phyloP scores from a whole-genome alignment of 2,329 filamentous ascomycete species.

The Cordyceps farinosa region DNA sequence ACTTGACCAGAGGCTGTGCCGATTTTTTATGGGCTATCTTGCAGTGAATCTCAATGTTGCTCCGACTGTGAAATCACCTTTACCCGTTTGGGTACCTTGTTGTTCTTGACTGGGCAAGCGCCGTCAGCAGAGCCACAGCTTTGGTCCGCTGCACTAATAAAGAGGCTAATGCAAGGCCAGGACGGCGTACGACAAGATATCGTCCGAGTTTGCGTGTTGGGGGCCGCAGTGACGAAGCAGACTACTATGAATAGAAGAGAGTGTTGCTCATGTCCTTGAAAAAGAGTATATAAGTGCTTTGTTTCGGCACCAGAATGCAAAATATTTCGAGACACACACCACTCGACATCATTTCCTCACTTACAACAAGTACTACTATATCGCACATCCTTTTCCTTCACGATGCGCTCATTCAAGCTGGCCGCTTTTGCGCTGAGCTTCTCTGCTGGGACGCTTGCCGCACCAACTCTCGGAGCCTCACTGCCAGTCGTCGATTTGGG shows the following conservation, averaged over 20 bases:
- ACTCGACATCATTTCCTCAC: neutral
- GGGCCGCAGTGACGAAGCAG: neutral
- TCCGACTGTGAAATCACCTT: neutral
- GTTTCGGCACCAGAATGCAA: neutral
- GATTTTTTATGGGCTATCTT: neutral
- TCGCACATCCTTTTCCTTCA: neutral
- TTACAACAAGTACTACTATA: neutral
- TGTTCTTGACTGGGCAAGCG: neutral
- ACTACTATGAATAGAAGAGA: neutral
- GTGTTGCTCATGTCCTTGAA: neutral
- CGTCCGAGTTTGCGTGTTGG: neutral
- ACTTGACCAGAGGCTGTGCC: neutral
- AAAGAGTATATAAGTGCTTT: neutral
- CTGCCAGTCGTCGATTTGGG: slow-evolving; percentile 18
- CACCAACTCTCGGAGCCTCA: neutral
- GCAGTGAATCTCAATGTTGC: neutral
- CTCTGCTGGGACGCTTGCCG: neutral
- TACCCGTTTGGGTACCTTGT: neutral
- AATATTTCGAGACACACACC: neutral
- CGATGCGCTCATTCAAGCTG: neutral
- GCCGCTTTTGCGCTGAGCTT: neutral
- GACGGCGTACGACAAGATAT: neutral
- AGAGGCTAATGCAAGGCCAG: neutral
- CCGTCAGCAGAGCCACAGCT: neutral
- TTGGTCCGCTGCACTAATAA: neutral